These are phyloP conservation scores for Scheffersomyces lignicola DNA, from an alignment of 1,139 yeast genomes.

Conservation along the genomic window DNA sequence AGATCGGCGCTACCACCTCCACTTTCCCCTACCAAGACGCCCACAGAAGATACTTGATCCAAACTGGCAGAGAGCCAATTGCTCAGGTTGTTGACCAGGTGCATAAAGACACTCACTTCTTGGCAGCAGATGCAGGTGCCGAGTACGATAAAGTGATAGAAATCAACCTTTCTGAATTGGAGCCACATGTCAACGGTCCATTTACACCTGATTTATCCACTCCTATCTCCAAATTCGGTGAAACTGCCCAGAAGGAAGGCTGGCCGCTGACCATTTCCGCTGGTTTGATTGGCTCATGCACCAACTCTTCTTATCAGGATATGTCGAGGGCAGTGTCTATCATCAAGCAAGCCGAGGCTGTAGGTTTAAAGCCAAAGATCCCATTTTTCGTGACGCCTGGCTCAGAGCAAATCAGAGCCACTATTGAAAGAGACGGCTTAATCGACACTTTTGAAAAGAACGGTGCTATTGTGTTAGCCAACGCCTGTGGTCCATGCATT, in stretches of 20 bases:
- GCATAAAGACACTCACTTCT: slow-evolving; percentile 56
- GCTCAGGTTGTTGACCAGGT: slow-evolving; percentile 78
- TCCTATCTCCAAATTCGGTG: slow-evolving; percentile 71
- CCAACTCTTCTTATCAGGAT: slow-evolving; percentile 96
- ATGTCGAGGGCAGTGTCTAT: slow-evolving; percentile 93
- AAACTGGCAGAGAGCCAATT: slow-evolving; percentile 80
- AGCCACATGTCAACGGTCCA: slow-evolving; percentile 93
- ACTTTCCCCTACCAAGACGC: slow-evolving; percentile 94
- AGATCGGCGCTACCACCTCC: slow-evolving; percentile 97
- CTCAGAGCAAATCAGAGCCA: slow-evolving; percentile 97
- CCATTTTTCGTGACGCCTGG: slow-evolving; percentile 97
- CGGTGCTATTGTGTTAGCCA: slow-evolving; percentile 90
- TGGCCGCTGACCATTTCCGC: slow-evolving; percentile 87
- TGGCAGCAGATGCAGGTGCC: slow-evolving; percentile 78
- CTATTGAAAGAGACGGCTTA: slow-evolving; percentile 92
- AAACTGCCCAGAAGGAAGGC: slow-evolving; percentile 59
- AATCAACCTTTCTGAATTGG: slow-evolving; percentile 70
- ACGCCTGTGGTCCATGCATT: slow-evolving; percentile 99
- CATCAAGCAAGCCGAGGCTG: slow-evolving; percentile 78
- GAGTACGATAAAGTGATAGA: slow-evolving; percentile 83
- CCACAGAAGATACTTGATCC: slow-evolving; percentile 73
- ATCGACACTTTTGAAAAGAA: slow-evolving; percentile 74
- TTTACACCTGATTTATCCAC: slow-evolving; percentile 94
- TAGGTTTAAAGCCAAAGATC: slow-evolving; percentile 87
- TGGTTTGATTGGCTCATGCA: slow-evolving; percentile 96